These are phyloP conservation scores for Penicillium cinerascens DNA, from an alignment of 495 filamentous ascomycete genomes.

Conservation along the genomic window DNA sequence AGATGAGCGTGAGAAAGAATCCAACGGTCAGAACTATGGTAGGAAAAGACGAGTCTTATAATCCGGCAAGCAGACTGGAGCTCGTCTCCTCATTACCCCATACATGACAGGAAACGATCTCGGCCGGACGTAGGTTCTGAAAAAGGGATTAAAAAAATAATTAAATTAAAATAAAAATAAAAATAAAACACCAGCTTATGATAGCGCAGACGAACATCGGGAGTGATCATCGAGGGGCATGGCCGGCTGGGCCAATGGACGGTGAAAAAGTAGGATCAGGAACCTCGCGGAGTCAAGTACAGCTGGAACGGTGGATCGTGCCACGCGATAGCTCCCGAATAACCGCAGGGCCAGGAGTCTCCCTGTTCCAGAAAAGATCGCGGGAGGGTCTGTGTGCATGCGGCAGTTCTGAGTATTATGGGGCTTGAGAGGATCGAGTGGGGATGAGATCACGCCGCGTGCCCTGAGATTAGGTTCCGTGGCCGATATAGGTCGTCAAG, in stretches of 20 bases:
- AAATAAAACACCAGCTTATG: constrained; percentile 14
- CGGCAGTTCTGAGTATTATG: background rate
- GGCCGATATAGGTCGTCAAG: constrained; percentile 12
- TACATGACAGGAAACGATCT: constrained; percentile 12
- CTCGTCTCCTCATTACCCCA: constrained; percentile 16
- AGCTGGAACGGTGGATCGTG: constrained; percentile 25
- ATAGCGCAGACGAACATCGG: constrained; percentile 19
- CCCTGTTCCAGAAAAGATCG: constrained; percentile 11
- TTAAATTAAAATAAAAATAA: constrained; percentile 8
- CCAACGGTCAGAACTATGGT: background rate
- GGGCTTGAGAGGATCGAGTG: background rate
- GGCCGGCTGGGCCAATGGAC: constrained; percentile 32
- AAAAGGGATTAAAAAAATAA: constrained; percentile 2
- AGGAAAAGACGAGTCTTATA: constrained; percentile 14
- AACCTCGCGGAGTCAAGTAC: constrained; percentile 14
- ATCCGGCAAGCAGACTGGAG: background rate
- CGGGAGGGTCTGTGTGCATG: background rate
- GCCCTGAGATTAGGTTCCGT: constrained; percentile 23
- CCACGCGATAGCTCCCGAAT: constrained; percentile 24
- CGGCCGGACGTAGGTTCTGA: background rate
- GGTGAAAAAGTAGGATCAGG: constrained; percentile 19
- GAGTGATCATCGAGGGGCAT: constrained; percentile 31
- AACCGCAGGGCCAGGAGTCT: constrained; percentile 13
- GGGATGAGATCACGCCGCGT: background rate
- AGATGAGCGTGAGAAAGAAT: constrained; percentile 7